Conservation (phyloP, 2,329 filamentous ascomycete species). For the Aotearoamyces nothofagi region DNA sequence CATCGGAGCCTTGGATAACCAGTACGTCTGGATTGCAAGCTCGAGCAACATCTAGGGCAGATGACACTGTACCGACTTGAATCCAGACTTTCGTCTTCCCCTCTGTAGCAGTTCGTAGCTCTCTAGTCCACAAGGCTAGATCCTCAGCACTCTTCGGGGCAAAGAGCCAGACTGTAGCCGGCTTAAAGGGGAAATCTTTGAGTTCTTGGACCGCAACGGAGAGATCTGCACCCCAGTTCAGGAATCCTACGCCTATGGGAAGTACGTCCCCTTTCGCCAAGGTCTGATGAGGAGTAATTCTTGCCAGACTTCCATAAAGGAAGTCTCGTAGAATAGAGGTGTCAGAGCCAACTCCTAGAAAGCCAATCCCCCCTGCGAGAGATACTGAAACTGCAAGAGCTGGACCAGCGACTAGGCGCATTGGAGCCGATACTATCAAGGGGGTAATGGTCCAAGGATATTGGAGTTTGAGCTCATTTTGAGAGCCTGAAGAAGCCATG, state of each 20-base stretch:
- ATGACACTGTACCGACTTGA: slow-evolving; percentile 18
- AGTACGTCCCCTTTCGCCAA: no score
- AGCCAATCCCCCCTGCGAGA: slow-evolving; percentile 33
- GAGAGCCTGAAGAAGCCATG: slow-evolving; percentile 7
- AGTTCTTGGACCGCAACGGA: slow-evolving; percentile 18
- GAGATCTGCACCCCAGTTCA: slow-evolving; percentile 28
- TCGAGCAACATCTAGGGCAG: slow-evolving; percentile 13
- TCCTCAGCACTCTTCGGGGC: slow-evolving; percentile 20
- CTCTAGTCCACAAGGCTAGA: slow-evolving; percentile 16
- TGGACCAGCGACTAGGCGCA: slow-evolving; percentile 46
- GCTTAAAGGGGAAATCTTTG: slow-evolving; percentile 11
- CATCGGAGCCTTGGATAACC: slow-evolving; percentile 22
- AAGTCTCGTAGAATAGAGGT: slow-evolving; percentile 7
- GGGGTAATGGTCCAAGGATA: slow-evolving; percentile 45
- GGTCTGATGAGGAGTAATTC: slow-evolving; percentile 5
- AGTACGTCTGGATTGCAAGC: slow-evolving; percentile 17
- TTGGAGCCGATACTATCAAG: slow-evolving; percentile 48
- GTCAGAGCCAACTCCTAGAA: slow-evolving; percentile 25
- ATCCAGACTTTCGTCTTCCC: slow-evolving; percentile 19
- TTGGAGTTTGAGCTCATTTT: no score
- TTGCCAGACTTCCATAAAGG: slow-evolving; percentile 5
- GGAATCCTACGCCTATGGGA: slow-evolving; percentile 31
- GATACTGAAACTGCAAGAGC: slow-evolving; percentile 44
- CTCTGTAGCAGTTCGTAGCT: slow-evolving; percentile 11
- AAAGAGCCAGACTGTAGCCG: slow-evolving; percentile 31